Percentiles rank a stretch among this genome's conserved stretches.
Evolutionary conservation across 257 asterid species (phyloP).

Genomic region (Rauvolfia tetraphylla): DNA sequence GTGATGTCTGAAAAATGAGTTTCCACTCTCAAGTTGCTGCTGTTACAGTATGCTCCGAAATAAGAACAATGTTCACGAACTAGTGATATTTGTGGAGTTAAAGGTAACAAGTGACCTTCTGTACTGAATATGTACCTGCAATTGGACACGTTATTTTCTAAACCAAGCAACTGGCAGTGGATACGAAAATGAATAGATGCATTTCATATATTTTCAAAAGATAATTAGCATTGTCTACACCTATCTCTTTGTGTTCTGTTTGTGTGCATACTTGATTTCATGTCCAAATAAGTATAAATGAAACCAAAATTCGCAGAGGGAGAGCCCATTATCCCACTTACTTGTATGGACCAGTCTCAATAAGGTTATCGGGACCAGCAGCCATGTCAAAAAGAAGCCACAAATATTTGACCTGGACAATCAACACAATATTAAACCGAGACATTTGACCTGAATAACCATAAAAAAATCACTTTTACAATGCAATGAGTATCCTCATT

Average conservation of each 20-base stretch:
- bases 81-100: conserved; percentile 83
- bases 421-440: not conserved
- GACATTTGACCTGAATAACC: not conserved
- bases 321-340: conserved; percentile 18
- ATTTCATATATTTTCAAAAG: not conserved
- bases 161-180: not conserved
- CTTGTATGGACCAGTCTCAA: conserved; percentile 98
- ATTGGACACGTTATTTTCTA: conserved; percentile 15
- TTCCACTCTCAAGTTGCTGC: conserved; percentile 40
- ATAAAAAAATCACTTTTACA: not conserved
- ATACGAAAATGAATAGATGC: not conserved
- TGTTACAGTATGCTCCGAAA: conserved; percentile 84
- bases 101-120: conserved; percentile 95
- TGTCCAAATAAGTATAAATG: not conserved
- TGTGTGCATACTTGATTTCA: not conserved
- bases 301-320: not conserved
- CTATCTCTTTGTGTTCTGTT: not conserved
- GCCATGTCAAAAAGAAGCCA: conserved; percentile 98
- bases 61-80: conserved; percentile 74
- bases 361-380: conserved; percentile 95
- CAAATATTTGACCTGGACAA: conserved; percentile 80
- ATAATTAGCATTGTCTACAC: not conserved
- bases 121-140: conserved; percentile 92
- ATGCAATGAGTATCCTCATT: not conserved
- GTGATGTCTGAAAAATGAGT: conserved; percentile 33